phyloP scores from a whole-genome alignment of 805 yeast genomes.

The Clavispora phyllophila region DNA sequence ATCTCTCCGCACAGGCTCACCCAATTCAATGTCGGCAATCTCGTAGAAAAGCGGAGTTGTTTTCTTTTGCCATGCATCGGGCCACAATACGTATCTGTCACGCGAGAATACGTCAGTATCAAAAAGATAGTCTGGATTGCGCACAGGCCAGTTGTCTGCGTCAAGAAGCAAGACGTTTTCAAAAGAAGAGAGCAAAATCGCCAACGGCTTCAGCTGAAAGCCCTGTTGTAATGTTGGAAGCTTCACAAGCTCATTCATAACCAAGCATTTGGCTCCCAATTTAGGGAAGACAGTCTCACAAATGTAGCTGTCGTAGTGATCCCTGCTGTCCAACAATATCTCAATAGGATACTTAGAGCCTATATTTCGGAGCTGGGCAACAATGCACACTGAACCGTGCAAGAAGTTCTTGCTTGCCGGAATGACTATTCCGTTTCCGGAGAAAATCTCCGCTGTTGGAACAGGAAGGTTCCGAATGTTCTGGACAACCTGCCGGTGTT shows the following conservation, averaged over 20 bases:
- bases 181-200: constrained; percentile 33
- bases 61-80: constrained; percentile 39
- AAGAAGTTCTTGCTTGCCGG: constrained; percentile 24
- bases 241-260: constrained; percentile 28
- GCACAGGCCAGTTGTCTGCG: constrained; percentile 35
- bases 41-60: constrained; percentile 34
- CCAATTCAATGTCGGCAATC: constrained; percentile 25
- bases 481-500: constrained; percentile 25
- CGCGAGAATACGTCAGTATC: constrained; percentile 28
- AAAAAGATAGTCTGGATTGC: constrained; percentile 33
- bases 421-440: constrained; percentile 34
- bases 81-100: constrained; percentile 33
- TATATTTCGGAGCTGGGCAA: constrained; percentile 33
- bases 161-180: constrained; percentile 32
- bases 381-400: constrained; percentile 25
- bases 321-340: constrained; percentile 34
- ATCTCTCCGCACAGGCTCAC: constrained; percentile 20
- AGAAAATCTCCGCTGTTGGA: constrained; percentile 22
- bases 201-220: constrained; percentile 34
- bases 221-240: constrained; percentile 23
- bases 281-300: constrained; percentile 62
- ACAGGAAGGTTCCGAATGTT: constrained; percentile 19
- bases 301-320: constrained; percentile 34
- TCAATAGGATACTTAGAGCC: constrained; percentile 44
- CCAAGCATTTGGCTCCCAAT: constrained; percentile 63